Evolutionary conservation across 805 yeast species (phyloP), one percentile per base, ranked within the genome.

Genomic region (Starmerella lactis-condensi): DNA sequence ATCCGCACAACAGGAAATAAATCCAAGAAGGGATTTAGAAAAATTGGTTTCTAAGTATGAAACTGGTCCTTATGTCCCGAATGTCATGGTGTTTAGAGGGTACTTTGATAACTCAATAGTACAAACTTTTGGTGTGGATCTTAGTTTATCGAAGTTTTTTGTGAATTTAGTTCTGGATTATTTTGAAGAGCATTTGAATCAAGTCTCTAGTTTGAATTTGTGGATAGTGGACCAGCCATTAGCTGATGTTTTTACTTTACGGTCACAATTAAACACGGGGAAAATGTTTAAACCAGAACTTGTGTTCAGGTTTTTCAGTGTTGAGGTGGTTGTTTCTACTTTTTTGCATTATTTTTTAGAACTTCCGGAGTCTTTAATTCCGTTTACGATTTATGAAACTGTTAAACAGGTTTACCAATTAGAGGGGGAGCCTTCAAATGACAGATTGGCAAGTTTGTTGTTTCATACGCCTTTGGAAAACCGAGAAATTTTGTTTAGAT

Each of bases 101-200:
- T 78, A 75, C 51, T 73, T 72, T 47, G 65, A 67, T 38, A 33
- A 37, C 14, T 64, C 72, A 6, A 64, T 65, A 33, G 58, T 68
- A 24, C 89, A 78, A 53, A 72, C 75, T 5, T 79, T 78, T 57
- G 93, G 93, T 8, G 76, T 75, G 25, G 82, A 72, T 36, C 52
- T 79, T 22, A 66, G 63, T 23, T 63, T 65, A 3, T 82, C 75
- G 3, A 81, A 82, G 2, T 44, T 69, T 17, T 53, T 77, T 11
- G 56, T 76, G 0, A 69, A 73, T 16, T 52, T 70, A 1, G 63
- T 73, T 15, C 51, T 78, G 24, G 64, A 68, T 11, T 69, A 70
- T 47, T 52, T 70, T 10, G 21, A 23, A 11, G 12, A 29, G 8
- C 19, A 21, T 6, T 6, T 6, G 6, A 15, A 17, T 12, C 21